These are phyloP conservation scores for Fusarium sp. DNA, from an alignment of 2,329 filamentous ascomycete genomes.

Conservation along the genomic window DNA sequence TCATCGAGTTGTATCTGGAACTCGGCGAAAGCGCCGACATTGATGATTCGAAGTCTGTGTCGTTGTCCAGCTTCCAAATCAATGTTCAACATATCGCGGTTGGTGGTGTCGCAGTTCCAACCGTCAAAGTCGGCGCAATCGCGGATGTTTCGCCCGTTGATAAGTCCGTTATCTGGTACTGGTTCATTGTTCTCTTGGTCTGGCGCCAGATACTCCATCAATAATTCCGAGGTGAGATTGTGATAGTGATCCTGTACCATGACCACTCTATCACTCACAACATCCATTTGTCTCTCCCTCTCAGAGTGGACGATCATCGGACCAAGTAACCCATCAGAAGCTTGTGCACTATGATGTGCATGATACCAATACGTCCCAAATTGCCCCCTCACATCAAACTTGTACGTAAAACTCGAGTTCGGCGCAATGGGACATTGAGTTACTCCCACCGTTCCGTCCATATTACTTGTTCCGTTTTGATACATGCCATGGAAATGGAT, in stretches of 20 bases:
- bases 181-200: constrained; percentile 71
- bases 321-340: constrained; percentile 75
- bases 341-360: constrained; percentile 72
- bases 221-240: constrained; percentile 61
- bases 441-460: constrained; percentile 78
- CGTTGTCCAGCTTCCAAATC: constrained; percentile 64
- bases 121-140: constrained; percentile 51
- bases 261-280: constrained; percentile 66
- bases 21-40: constrained; percentile 76
- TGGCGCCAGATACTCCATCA: constrained; percentile 66
- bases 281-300: constrained; percentile 51
- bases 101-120: constrained; percentile 59
- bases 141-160: constrained; percentile 65
- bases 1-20: constrained; percentile 79
- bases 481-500: constrained; percentile 84
- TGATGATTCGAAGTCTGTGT: constrained; percentile 76
- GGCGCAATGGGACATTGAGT: constrained; percentile 76
- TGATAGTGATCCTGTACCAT: constrained; percentile 83
- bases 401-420: constrained; percentile 72
- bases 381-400: constrained; percentile 69
- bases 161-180: constrained; percentile 71
- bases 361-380: constrained; percentile 71
- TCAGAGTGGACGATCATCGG: constrained; percentile 74
- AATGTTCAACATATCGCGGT: constrained; percentile 55
- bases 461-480: constrained; percentile 78